These are phyloP conservation scores for Mortierella antarctica DNA, from an alignment of 192 early-diverging fungal species.

Conservation along the genomic window DNA sequence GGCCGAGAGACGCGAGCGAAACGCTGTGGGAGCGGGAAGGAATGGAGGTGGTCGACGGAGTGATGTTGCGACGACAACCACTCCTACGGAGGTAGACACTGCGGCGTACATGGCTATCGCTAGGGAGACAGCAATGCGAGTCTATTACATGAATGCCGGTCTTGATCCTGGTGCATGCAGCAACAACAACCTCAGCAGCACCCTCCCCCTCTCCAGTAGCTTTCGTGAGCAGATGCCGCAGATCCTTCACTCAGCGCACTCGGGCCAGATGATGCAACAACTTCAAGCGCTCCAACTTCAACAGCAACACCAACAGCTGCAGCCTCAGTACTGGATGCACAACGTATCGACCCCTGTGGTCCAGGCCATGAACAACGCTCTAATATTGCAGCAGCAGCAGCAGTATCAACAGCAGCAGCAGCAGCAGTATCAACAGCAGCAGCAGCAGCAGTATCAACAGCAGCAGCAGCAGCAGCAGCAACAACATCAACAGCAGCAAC, in stretches of 20 bases:
- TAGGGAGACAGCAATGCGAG: no score
- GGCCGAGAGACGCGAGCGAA: neutral
- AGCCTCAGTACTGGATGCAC: neutral
- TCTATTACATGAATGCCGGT: neutral
- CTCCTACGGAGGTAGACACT: no score
- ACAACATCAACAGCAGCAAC: neutral
- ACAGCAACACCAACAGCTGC: neutral
- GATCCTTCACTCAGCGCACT: neutral
- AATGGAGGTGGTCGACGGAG: neutral
- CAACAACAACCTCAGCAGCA: neutral
- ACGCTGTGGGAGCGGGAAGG: neutral
- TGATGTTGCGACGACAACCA: neutral
- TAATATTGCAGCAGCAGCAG: neutral
- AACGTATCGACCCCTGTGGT: no score
- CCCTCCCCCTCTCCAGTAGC: neutral
- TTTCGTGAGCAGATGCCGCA: neutral
- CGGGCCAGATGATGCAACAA: neutral
- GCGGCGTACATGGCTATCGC: no score
- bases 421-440: neutral
- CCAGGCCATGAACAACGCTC: no score
- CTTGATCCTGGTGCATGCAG: neutral
- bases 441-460: neutral
- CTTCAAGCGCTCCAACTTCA: neutral
- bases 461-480: constrained; percentile 1
- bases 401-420: neutral